Evolutionary conservation across 2,329 filamentous ascomycete genomes (phyloP), one percentile per base, ranked within the genome.

Genomic region (Cyphellophora europaea): DNA sequence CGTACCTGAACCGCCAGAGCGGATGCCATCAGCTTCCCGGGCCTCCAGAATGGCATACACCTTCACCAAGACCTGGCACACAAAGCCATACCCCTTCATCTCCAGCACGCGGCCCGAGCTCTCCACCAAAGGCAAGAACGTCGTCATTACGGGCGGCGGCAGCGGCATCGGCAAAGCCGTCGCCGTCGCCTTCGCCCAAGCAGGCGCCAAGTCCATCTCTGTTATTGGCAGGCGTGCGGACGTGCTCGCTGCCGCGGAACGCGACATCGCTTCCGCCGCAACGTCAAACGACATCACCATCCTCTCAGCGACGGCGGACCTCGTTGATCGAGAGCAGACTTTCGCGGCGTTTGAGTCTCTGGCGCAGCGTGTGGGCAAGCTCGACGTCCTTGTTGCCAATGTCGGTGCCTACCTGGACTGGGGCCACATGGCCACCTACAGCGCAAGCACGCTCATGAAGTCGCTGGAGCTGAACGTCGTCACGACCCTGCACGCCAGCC

Each of bases 41-140:
- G n/a, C n/a, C n/a, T n/a, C n/a, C n/a, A n/a, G n/a, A n/a, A n/a
- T n/a, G n/a, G n/a, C n/a, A n/a, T n/a, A n/a, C 25, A 32, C 37
- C 5, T 39, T 47, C 32, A 54, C 42, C 19, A 34, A 48, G 6
- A 37, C 33, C 12, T 53, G 43, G 43, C 57, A 58, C 44, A 43
- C 42, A 17, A 36, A 42, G 14, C 42, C 53, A 3, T 57, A 60
- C 37, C 36, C 50, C 4, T 50, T 49, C 27, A 57, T 58, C 34
- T 51, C 48, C 5, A 53, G 52, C 5, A 33, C 41, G 2, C 47
- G 46, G 1, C 47, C 53, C 3, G 48, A 52, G 19, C 35, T 53
- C 4, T 40, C 32, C 13, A 41, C 47, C n/a, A 34, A 34, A 3
- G 49, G 49, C 19, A 50, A 49, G 33, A 45, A 35, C 6, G 41